A percentile compares a stretch with the other conserved stretches of the same genome.
Conservation (phyloP, 495 filamentous ascomycete genomes). For the Tuber borchii region DNA sequence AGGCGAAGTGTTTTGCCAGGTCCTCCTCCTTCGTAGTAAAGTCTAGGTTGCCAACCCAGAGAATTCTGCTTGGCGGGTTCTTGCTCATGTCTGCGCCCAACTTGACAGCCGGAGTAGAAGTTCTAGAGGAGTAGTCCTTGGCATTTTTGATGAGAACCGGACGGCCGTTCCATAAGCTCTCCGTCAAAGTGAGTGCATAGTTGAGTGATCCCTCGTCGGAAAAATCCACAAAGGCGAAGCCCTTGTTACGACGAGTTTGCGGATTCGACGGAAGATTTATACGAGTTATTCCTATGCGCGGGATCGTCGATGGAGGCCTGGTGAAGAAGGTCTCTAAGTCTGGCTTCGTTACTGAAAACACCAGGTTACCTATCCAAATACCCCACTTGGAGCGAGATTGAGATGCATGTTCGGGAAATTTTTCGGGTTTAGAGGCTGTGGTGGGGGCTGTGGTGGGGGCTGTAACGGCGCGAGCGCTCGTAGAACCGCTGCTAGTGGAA, state of each 20-base stretch:
- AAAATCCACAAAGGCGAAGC: slow-evolving; percentile 96
- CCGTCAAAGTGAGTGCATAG: slow-evolving; percentile 68
- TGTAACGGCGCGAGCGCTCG: slow-evolving; percentile 43
- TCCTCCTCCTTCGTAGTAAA: slow-evolving; percentile 80
- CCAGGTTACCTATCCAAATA: slow-evolving; percentile 93
- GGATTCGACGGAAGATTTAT: slow-evolving; percentile 66
- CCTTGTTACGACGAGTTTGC: slow-evolving; percentile 56
- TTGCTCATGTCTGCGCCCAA: slow-evolving; percentile 43
- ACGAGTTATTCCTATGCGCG: slow-evolving; percentile 65
- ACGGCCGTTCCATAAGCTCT: slow-evolving; percentile 67
- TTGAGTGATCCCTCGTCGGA: slow-evolving; percentile 57
- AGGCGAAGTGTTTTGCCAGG: slow-evolving; percentile 67
- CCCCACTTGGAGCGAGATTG: slow-evolving; percentile 63
- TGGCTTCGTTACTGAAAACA: slow-evolving; percentile 65
- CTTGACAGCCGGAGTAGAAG: slow-evolving; percentile 45
- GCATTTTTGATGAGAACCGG: slow-evolving; percentile 86
- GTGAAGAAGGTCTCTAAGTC: slow-evolving; percentile 71
- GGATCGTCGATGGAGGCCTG: slow-evolving; percentile 50
- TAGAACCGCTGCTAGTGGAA: slow-evolving; percentile 31
- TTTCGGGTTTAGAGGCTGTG: slow-evolving; percentile 41
- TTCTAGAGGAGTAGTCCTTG: slow-evolving; percentile 74
- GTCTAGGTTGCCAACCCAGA: slow-evolving; percentile 87
- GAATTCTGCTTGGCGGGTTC: slow-evolving; percentile 62
- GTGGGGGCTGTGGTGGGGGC: slow-evolving; percentile 41
- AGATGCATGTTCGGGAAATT: slow-evolving; percentile 39